Conservation (phyloP, 1,284 basidiomycete species). For the Cutaneotrichosporon mucoides region DNA sequence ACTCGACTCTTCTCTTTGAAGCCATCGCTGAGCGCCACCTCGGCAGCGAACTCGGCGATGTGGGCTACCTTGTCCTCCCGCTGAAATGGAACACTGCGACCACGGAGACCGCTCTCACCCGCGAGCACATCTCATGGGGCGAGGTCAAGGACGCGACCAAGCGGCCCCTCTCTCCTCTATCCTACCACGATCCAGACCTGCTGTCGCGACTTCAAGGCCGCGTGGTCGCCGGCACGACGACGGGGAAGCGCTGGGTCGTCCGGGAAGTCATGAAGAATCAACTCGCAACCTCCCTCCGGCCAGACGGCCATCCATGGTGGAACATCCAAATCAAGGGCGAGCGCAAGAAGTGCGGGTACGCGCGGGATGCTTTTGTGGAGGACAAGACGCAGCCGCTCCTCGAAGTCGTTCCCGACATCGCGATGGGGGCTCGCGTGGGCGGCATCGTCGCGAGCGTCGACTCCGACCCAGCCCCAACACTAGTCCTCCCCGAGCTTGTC, state of each 20-base stretch:
- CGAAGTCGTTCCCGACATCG: constrained; percentile 12
- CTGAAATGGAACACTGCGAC: constrained; percentile 1
- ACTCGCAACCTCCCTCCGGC: not conserved
- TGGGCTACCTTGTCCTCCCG: constrained; percentile 30
- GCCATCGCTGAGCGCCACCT: constrained; percentile 12
- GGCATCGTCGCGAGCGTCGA: constrained; percentile 18
- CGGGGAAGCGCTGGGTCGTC: constrained; percentile 18
- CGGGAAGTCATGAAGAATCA: constrained; percentile 21
- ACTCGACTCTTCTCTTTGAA: not conserved
- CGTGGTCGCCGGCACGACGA: constrained; percentile 14
- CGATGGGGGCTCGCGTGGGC: constrained; percentile 15
- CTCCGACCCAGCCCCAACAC: not conserved
- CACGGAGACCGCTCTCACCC: not conserved
- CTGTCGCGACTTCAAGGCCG: not conserved
- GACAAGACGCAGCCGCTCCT: constrained; percentile 24
- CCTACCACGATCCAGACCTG: not conserved
- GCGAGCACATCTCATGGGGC: constrained; percentile 30
- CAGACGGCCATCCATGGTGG: not conserved
- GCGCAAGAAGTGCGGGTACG: not conserved
- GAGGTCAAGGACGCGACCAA: constrained; percentile 18
- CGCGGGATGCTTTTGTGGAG: not conserved
- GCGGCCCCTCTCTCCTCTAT: not conserved
- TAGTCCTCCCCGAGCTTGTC: constrained; percentile 23
- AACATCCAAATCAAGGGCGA: not conserved
- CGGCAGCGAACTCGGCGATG: constrained; percentile 4